A percentile compares a stretch with the other conserved stretches of the same genome.
Evolutionary conservation across 2,329 filamentous ascomycete genomes (phyloP).

Genomic region (Fusarium solani-melongenae): DNA sequence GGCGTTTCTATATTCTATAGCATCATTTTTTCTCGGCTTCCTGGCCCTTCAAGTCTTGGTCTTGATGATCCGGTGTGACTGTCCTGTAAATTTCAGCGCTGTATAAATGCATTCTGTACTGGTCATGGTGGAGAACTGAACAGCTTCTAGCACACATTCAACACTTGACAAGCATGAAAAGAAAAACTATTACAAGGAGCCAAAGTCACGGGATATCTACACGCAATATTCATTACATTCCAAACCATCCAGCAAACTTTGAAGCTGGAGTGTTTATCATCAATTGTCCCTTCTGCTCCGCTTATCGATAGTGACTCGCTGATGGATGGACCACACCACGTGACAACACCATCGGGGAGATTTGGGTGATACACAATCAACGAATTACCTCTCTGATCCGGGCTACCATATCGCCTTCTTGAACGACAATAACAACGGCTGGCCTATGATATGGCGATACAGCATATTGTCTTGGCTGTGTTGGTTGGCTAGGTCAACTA

Average conservation of each 20-base stretch:
- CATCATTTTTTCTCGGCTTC: too few relatives aligned
- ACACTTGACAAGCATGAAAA: not conserved
- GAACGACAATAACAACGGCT: not conserved
- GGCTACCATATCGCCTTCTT: not conserved
- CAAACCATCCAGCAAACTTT: not conserved
- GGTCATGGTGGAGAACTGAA: not conserved
- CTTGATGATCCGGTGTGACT: too few relatives aligned
- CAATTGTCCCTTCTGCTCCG: not conserved
- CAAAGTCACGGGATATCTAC: too few relatives aligned
- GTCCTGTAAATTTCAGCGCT: too few relatives aligned
- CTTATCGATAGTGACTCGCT: not conserved
- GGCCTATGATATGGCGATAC: not conserved
- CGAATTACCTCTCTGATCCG: not conserved
- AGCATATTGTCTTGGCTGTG: not conserved
- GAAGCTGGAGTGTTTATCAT: not conserved
- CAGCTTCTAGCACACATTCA: not conserved
- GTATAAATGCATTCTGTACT: not conserved
- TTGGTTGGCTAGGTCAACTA: not conserved
- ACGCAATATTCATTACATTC: too few relatives aligned
- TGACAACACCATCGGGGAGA: not conserved
- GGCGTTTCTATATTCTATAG: too few relatives aligned
- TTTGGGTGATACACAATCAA: not conserved
- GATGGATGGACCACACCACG: not conserved
- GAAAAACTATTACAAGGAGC: not conserved
- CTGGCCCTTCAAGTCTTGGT: too few relatives aligned